Base-by-base conservation (phyloP, 129 eudicot species). In the Solidago caesia region DNA sequence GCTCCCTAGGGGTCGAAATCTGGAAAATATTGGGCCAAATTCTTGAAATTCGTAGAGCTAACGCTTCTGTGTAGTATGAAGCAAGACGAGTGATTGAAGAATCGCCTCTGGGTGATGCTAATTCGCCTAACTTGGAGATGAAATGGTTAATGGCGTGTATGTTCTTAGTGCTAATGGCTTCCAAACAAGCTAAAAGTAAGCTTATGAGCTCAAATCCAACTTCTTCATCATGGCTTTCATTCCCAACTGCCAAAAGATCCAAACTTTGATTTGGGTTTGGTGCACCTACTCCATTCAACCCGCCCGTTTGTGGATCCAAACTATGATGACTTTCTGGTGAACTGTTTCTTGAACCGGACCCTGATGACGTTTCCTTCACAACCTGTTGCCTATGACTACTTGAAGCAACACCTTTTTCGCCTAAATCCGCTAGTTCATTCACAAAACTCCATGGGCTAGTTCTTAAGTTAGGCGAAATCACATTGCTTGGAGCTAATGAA, bases 11-110 rank as follows among this genome's bases (percentile, higher is more conserved):
- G 14, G 84, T 62, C 15, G 82, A 74, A 44, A 87, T 75, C 62
- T 84, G 85, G 77, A 90, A 94, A 44, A 91, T 60, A 25, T 83
- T 85, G 4, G 97, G 97, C 99, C 97, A 90, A 45, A 91, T 72
- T 78, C 89, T 80, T 1, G 96, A 72, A 47, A 84, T 90, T 10
- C 99, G 67, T 16, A 88, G 21, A 26, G 96, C 92, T 14, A 94
- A 79, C n/a, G 97, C 96, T 69, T 91, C 99, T 0, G 92, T 90
- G 84, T 86, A 94, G 82, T 94, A 94, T 27, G 99, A 89, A 1
- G 85, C 60, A 0, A 94, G 88, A 0, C 99, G 88, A 69, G 82
- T 71, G 2, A 88, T 70, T 6, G 93, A 45, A 41, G 99, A 85
- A 16, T 89, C 79, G 14, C 86, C 97, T 72, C 81, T 81, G 4